Evolutionary conservation across 176 grass and related monocot genomes (phyloP).

Genomic region (Chloris gayana): DNA sequence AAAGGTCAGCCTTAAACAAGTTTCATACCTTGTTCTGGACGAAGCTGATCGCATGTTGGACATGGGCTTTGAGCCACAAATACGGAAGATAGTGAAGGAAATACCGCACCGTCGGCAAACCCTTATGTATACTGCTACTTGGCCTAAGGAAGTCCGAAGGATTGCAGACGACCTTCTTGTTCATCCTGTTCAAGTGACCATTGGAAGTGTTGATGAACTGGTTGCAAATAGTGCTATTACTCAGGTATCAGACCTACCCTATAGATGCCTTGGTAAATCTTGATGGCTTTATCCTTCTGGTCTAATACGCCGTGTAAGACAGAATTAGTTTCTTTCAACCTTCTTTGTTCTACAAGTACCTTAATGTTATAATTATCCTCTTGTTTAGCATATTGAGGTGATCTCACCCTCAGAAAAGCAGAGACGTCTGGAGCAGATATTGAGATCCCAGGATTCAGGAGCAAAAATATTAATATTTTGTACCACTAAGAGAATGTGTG

Average conservation of each 20-base stretch:
- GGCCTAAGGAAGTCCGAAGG: conserved; percentile 92
- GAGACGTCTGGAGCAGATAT: conserved; percentile 84
- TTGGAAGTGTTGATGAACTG: conserved; percentile 92
- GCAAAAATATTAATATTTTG: conserved; percentile 96
- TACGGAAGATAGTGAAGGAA: conserved; percentile 88
- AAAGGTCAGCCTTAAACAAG: conserved; percentile 70
- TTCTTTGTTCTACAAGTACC: not conserved
- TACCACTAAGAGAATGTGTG: conserved; percentile 98
- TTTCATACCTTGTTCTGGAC: conserved; percentile 82
- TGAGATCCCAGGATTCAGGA: conserved; percentile 83
- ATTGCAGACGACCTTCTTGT: conserved; percentile 93
- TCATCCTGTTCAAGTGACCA: conserved; percentile 93
- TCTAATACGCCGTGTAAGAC: not conserved
- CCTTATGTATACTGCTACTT: conserved; percentile 99
- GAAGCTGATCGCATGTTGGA: conserved; percentile 90
- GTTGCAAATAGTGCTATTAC: conserved; percentile 97
- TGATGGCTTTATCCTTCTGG: conserved; percentile 21
- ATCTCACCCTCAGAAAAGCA: conserved; percentile 80
- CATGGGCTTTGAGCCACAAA: conserved; percentile 96
- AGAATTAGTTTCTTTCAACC: not conserved
- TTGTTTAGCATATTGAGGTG: conserved; percentile 82
- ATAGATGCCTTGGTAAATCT: conserved; percentile 1
- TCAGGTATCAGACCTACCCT: conserved; percentile 53
- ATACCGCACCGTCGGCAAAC: conserved; percentile 83
- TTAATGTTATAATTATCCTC: not conserved